Base-by-base conservation (phyloP, 768 basidiomycete species). In the Boletus eberwhitei region DNA sequence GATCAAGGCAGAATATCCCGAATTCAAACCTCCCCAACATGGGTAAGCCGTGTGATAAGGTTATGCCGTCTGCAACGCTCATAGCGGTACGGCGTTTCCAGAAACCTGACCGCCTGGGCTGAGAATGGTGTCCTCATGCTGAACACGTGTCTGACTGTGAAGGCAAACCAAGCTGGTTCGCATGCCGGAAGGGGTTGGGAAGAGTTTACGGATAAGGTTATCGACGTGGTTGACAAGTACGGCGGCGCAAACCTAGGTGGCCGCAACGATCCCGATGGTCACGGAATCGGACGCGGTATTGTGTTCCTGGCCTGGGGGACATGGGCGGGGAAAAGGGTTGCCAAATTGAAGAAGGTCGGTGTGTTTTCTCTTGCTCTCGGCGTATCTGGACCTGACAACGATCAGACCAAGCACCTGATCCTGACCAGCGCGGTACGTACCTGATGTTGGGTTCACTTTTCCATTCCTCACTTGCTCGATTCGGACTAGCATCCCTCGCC, bases 171-270 rank as follows among this genome's bases (percentile, higher is more conserved):
- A 52, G 83, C 95, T 17, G 89, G 82, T 36, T 93, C 93, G 48
- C 95, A 97, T 71, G 81, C 85, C 38, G 82, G 83, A 62, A 85
- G 79, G 70, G 95, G 95, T 52, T 97, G 95, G 95, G 93, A 97
- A 69, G 71, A 79, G 48, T 97, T 96, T 68, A 97, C 94, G 5
- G 90, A 82, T 60, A 80, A 87, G 58, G 86, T 96, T 55, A 75
- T 96, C 54, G 82, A 87, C 58, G 79, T 85, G 54, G 86, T 94
- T 58, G 81, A 90, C 69, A 82, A 77, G 66, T 89, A 87, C 71
- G 86, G 86, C 53, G 83, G 90, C 60, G 81, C 87, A 50, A 87
- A 86, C 67, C 75, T 90, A 46, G 72, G 78, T 26, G 66, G 59
- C 50, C 65, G 64, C 19, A 67, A 53, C 41, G 59, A 65, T 54